Base-by-base conservation (phyloP, 495 filamentous ascomycete genomes). In the Penicillium mononematosum region DNA sequence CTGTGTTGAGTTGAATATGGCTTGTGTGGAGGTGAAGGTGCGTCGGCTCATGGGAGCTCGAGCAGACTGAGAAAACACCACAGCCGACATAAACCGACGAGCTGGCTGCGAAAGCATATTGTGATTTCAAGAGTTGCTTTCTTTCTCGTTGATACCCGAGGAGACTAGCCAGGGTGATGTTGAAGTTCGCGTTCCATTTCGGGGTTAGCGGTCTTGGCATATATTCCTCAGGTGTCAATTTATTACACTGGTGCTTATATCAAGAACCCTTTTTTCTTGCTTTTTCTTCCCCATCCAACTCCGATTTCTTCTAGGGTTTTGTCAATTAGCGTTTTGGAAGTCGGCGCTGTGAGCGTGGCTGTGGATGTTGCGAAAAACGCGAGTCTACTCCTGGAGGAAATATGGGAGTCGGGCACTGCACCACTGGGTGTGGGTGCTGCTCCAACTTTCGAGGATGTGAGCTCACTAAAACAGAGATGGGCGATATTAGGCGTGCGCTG, bases 1-100 rank as follows among this genome's bases (percentile, higher is more conserved):
- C 48, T 58, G 36, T 29, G 65, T 42, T 44, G 62, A 56, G 50
- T 58, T 55, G 29, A 61, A 46, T 53, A 20, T 49, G 24, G 50
- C 38, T 12, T 47, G 24, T n/a, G 65, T 67, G 27, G 61, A 57
- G 45, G 55, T 59, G 52, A 56, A 58, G 27, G 50, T 44, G 50
- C 64, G 61, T 32, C 48, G 53, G 24, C 38, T 39, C 8, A 49
- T 8, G 0, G 52, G 46, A 20, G 32, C 36, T 27, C 45, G 55
- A 5, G 47, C 17, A n/a, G 49, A 54, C 5, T 41, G 50, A 9
- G 45, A 25, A 11, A 50, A 12, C 16, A 41, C 2, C 36, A 36
- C 14, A 10, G 17, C 14, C 45, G 45, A 47, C 5, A 24, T 41
- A 8, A 58, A 19, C 10, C 36, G 55, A 20, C 60, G 59, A 14